Evolutionary conservation across 352 stramenopile genomes (phyloP).

Genomic region (Plasmopara muralis): DNA sequence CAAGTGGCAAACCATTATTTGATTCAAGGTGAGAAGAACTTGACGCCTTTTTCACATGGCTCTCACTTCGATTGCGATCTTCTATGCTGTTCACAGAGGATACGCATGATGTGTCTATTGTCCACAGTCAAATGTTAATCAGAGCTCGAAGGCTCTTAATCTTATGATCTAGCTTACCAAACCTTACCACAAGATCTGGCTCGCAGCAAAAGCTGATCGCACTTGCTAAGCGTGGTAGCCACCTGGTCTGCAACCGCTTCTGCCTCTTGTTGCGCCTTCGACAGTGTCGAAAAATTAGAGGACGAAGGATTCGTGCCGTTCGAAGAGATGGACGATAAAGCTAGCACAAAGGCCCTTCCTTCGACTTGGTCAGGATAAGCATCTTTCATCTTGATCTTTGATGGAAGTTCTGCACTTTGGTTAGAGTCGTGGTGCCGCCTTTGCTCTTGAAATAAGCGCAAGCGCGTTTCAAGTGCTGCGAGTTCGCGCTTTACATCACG

Average conservation of each 20-base stretch:
- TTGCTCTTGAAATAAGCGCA: slow-evolving; percentile 24
- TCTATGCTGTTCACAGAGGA: slow-evolving; percentile 18
- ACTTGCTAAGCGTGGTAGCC: slow-evolving; percentile 43
- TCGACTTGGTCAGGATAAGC: neutral
- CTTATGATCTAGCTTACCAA: neutral
- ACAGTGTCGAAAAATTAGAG: slow-evolving; percentile 10
- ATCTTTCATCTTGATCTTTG: slow-evolving; percentile 5
- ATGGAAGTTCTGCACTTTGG: slow-evolving; percentile 3
- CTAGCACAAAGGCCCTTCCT: too few relatives aligned
- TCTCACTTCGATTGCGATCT: slow-evolving; percentile 6
- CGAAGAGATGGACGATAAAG: slow-evolving; percentile 4
- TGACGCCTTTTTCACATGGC: neutral
- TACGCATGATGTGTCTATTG: slow-evolving; percentile 13
- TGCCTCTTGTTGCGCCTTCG: slow-evolving; percentile 25
- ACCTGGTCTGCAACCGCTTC: slow-evolving; percentile 48
- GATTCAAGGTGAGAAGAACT: slow-evolving; percentile 12
- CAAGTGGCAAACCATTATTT: slow-evolving; percentile 4
- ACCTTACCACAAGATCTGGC: slow-evolving; percentile 23
- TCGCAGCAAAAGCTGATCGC: slow-evolving; percentile 40
- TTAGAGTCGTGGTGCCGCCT: slow-evolving; percentile 5
- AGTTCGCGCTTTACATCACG: slow-evolving; percentile 39
- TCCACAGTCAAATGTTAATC: neutral
- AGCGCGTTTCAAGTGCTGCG: slow-evolving; percentile 27
- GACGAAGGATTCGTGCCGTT: slow-evolving; percentile 5
- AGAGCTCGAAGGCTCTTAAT: neutral